phyloP scores from a whole-genome alignment of 208 protist species.

The Trypanosoma boissoni region DNA sequence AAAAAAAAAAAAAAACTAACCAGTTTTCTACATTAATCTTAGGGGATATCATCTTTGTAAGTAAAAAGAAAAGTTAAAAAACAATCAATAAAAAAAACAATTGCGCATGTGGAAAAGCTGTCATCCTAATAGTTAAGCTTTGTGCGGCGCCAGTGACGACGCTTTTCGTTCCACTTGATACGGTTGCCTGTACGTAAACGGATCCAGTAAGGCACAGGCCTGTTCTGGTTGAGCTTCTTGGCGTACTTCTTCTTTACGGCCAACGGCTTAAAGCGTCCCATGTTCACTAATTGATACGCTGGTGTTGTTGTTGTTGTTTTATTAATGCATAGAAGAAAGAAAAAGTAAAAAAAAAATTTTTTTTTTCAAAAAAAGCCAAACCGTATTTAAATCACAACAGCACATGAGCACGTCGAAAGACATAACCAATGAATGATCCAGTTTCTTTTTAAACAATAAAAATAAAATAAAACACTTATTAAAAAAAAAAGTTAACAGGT shows the following conservation, averaged over 20 bases:
- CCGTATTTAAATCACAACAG: background rate
- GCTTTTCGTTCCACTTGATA: constrained; percentile 95
- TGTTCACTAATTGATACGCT: constrained; percentile 28
- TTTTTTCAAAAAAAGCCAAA: constrained; percentile 3
- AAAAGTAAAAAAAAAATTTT: constrained; percentile 10
- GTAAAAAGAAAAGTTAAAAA: background rate
- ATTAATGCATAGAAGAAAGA: constrained; percentile 16
- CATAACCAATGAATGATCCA: background rate
- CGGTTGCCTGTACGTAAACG: constrained; percentile 89
- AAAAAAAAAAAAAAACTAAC: constrained; percentile 21
- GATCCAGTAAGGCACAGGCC: constrained; percentile 92
- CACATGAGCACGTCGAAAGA: background rate
- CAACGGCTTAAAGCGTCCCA: constrained; percentile 91
- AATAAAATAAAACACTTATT: constrained; percentile 18
- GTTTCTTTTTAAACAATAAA: constrained; percentile 11
- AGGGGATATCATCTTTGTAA: too few relatives aligned
- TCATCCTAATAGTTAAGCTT: constrained; percentile 89
- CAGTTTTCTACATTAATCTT: too few relatives aligned
- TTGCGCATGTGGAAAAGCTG: background rate
- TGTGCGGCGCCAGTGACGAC: constrained; percentile 94
- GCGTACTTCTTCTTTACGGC: constrained; percentile 93
- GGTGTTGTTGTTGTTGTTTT: constrained; percentile 19
- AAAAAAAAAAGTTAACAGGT: constrained; percentile 16
- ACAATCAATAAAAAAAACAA: constrained; percentile 8
- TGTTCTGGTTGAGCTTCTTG: constrained; percentile 94